These are phyloP conservation scores for Ligustrum vulgare DNA, from an alignment of 257 asterid species.

Conservation along the genomic window DNA sequence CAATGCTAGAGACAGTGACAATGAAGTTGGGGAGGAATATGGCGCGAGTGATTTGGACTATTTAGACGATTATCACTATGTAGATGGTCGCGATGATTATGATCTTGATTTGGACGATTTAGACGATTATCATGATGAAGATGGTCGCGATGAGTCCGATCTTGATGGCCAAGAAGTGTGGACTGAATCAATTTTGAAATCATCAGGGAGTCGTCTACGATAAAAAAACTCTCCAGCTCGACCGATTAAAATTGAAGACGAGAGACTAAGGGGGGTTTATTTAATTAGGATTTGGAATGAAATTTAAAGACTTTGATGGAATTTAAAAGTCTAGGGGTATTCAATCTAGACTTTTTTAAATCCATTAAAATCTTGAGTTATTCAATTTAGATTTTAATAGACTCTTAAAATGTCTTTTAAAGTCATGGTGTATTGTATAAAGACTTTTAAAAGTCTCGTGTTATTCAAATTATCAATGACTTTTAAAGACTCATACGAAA, in stretches of 20 bases:
- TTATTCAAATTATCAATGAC: too few species aligned
- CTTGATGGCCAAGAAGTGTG: slow-evolving; percentile 50
- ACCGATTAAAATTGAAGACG: slow-evolving; percentile 23
- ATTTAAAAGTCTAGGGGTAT: too few species aligned
- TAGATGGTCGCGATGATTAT: slow-evolving; percentile 37
- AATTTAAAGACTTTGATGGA: too few species aligned
- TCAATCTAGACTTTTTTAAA: too few species aligned
- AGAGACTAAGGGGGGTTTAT: slow-evolving; percentile 24
- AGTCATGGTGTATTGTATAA: too few species aligned
- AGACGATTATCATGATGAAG: slow-evolving; percentile 45
- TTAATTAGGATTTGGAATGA: too few species aligned
- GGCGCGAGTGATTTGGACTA: slow-evolving; percentile 69
- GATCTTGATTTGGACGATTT: slow-evolving; percentile 61
- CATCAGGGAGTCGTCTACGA: slow-evolving; percentile 59
- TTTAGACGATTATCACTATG: slow-evolving; percentile 43
- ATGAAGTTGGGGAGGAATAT: slow-evolving; percentile 56
- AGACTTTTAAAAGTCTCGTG: too few species aligned
- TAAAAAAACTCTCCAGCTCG: slow-evolving; percentile 31
- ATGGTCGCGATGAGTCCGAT: slow-evolving; percentile 41
- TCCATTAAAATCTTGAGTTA: too few species aligned
- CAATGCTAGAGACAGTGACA: slow-evolving; percentile 82
- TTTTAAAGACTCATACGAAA: too few species aligned
- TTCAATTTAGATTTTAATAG: too few species aligned
- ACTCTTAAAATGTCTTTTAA: too few species aligned
- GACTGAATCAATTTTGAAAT: slow-evolving; percentile 51